A percentile compares a stretch with the other conserved stretches of the same genome.
phyloP scores from a whole-genome alignment of 1,139 yeast species.

The Yamadazyma epiphylla region DNA sequence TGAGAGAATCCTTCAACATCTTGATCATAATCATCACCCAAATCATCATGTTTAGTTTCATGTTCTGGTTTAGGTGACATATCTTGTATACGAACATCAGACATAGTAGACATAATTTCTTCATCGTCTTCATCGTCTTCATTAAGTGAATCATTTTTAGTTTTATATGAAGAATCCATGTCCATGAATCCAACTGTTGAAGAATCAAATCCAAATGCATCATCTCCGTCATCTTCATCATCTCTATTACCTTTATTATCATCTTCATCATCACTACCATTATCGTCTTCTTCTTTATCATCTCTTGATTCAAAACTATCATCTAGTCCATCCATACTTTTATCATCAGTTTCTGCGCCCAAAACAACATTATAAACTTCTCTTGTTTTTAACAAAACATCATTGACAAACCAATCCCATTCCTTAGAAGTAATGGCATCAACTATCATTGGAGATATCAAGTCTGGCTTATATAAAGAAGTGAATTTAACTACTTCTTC shows the following conservation, averaged over 20 bases:
- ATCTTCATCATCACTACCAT: constrained; percentile 9
- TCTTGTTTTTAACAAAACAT: constrained; percentile 39
- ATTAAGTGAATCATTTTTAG: constrained; percentile 14
- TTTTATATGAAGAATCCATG: constrained; percentile 26
- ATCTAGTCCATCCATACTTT: constrained; percentile 8
- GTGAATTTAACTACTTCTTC: constrained; percentile 50
- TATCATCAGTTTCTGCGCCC: constrained; percentile 21
- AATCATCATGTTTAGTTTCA: constrained; percentile 8
- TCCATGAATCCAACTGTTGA: constrained; percentile 35
- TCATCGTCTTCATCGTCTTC: constrained; percentile 18
- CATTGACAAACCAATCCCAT: constrained; percentile 48
- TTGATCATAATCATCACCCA: constrained; percentile 22
- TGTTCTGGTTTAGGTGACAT: constrained; percentile 21
- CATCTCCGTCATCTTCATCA: constrained; percentile 5
- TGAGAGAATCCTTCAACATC: constrained; percentile 17
- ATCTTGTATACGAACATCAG: constrained; percentile 21
- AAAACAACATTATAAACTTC: constrained; percentile 45
- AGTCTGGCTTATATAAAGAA: constrained; percentile 45
- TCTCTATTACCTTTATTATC: constrained; percentile 10
- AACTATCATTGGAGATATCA: constrained; percentile 42
- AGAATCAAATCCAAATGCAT: constrained; percentile 27
- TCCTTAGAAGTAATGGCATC: constrained; percentile 31
- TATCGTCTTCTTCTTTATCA: constrained; percentile 3
- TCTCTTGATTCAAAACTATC: constrained; percentile 10
- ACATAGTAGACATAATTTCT: constrained; percentile 15